These are phyloP conservation scores for Pilaira anomala DNA, from an alignment of 192 early-diverging fungal genomes.

Conservation along the genomic window DNA sequence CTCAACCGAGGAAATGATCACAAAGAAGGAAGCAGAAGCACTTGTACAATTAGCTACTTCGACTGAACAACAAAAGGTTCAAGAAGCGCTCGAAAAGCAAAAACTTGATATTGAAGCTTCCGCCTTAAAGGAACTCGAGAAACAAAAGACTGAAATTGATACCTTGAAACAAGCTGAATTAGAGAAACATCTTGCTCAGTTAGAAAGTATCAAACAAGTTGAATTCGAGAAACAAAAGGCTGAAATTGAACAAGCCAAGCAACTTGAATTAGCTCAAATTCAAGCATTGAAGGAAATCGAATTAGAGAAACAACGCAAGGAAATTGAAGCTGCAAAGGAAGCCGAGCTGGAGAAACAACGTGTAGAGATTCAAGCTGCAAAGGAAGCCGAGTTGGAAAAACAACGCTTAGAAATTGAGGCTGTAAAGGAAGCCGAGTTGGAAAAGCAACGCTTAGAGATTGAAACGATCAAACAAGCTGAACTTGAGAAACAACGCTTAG, in stretches of 20 bases:
- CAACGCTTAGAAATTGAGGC: neutral
- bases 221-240: neutral
- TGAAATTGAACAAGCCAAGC: neutral
- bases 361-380: neutral
- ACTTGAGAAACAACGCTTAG: neutral
- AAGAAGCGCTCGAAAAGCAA: neutral
- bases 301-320: neutral
- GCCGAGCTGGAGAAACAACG: neutral
- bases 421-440: neutral
- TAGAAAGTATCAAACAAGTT: neutral
- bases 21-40: neutral
- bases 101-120: neutral
- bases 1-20: too few relatives aligned
- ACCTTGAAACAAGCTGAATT: neutral
- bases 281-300: neutral
- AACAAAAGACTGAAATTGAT: neutral
- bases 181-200: neutral
- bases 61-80: neutral
- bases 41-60: neutral
- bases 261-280: neutral
- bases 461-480: slow-evolving; percentile 1
- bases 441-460: neutral
- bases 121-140: neutral
- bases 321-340: neutral
- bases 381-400: neutral